Base-by-base conservation (phyloP, 352 stramenopile species). In the Pythium scleroteichum region DNA sequence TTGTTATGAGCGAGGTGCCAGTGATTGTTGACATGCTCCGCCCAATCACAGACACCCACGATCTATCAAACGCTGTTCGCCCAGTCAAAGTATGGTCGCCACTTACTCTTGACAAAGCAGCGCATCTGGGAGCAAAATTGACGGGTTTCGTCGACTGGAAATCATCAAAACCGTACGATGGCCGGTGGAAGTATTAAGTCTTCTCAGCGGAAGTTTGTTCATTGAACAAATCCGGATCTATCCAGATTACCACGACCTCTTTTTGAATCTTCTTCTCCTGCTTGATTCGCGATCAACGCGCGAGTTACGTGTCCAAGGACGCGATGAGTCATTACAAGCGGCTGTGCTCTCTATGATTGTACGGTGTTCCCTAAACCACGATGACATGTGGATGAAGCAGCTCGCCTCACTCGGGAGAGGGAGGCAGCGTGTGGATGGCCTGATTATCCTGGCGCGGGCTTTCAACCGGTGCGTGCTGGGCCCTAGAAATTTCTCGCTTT, bases 111-210 rank as follows among this genome's bases (percentile, higher is more conserved):
- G 48, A 49, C 26, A 58, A n/a, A 13, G 17, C 29, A 35, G 3
- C 23, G 22, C 14, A 23, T 45, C 13, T 23, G 19, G 19, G 7
- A 33, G 20, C 14, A 16, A 14, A 9, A 50, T 10, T 35, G 29
- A 10, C 10, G 29, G 5, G 5, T 10, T 10, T 5, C 29, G 14
- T 16, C 55, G 40, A 24, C 22, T 46, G 17, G 66, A 69, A 47
- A 45, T 69, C 2, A 46, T 66, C 12, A 59, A 44, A 26, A 33
- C 20, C 12, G 54, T 73, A 44, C 54, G 55, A 10, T 69, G 61
- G 60, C 55, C 66, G 1, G 26, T 69, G 16, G 66, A 73, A 22
- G 50, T 73, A 22, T 33, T 73, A 22, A 50, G 59, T 35, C 35
- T 66, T n/a, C 42, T 73, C 1, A 40, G 53, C 13, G 52, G 44